Base-by-base conservation (phyloP, 2,329 filamentous ascomycete genomes). In the Colletotrichum lini region DNA sequence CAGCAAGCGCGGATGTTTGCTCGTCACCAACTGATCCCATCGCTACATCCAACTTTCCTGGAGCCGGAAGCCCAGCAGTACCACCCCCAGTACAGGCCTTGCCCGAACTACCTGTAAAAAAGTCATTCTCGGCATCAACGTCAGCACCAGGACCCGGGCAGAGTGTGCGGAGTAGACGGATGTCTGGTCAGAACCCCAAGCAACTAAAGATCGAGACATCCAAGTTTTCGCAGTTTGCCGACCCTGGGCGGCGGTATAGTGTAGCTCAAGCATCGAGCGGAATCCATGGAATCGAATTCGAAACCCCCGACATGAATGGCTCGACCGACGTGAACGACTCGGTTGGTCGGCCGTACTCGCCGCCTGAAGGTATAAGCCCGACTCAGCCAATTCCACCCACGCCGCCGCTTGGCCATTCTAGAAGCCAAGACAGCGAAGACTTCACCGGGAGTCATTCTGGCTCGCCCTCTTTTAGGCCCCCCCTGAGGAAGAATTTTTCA, bases 191-290 rank as follows among this genome's bases (percentile, higher is more conserved):
- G 76, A 94, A 94, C 76, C 84, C 89, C 16, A 95, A 93, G 79
- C 93, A 95, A 77, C 85, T 98, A 61, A 97, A 95, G 82, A 98
- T 98, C 67, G 94, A 98, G 80, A 98, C 95, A 0, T 75, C 79
- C 10, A 81, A 71, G 63, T 64, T 72, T 15, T 49, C 54, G 21
- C 64, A 65, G 13, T 72, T 62, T 40, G 44, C 38, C 42, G 58
- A 68, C 26, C 12, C 65, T 23, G 65, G 57, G 18, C 44, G 68
- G 42, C 65, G 65, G 30, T 71, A 68, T 16, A 71, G 68, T 44
- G 68, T 71, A 52, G 38, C 68, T 30, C 50, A 68, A 26, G 35
- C 49, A 35, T 40, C 26, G 23, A 52, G 49, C 30, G 23, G 40
- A 13, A 42, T 44, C 16, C 40, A 59, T n/a, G 52, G 44, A 21